These are phyloP conservation scores for Flaveria robusta DNA, from an alignment of 129 eudicot species.

Conservation along the genomic window DNA sequence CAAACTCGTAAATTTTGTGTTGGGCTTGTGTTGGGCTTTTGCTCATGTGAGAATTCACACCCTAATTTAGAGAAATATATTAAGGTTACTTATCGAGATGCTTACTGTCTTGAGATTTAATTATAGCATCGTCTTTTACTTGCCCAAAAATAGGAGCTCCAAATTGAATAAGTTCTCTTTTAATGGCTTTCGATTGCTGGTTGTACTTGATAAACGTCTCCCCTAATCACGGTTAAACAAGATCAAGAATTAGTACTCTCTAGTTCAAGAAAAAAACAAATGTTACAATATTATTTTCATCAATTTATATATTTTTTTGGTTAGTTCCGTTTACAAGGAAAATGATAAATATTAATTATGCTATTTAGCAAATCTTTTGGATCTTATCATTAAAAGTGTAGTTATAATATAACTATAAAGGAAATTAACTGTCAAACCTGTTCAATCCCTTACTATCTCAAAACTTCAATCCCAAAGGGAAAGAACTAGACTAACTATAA, in stretches of 20 bases:
- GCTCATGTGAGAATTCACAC: no score
- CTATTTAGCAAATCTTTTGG: background rate
- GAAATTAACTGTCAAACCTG: constrained; percentile 66
- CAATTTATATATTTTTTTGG: background rate
- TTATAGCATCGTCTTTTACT: constrained; percentile 63
- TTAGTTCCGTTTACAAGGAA: background rate
- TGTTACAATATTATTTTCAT: constrained; percentile 7
- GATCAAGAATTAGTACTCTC: constrained; percentile 18
- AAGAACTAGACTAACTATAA: constrained; percentile 65
- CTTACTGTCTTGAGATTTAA: constrained; percentile 59
- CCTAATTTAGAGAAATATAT: background rate
- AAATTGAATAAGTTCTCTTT: constrained; percentile 88
- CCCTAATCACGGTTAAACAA: constrained; percentile 40
- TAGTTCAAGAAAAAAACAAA: background rate
- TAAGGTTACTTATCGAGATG: background rate
- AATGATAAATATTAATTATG: background rate
- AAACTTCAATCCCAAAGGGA: constrained; percentile 73
- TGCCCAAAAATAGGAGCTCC: constrained; percentile 92
- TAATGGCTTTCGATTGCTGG: constrained; percentile 79
- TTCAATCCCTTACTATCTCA: constrained; percentile 81
- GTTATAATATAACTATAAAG: constrained; percentile 29
- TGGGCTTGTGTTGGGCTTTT: no score
- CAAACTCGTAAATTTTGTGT: no score
- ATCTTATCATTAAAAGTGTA: constrained; percentile 30
- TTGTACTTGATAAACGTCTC: constrained; percentile 86